phyloP scores from a whole-genome alignment of 257 asterid genomes.

The Jacaranda mimosifolia region DNA sequence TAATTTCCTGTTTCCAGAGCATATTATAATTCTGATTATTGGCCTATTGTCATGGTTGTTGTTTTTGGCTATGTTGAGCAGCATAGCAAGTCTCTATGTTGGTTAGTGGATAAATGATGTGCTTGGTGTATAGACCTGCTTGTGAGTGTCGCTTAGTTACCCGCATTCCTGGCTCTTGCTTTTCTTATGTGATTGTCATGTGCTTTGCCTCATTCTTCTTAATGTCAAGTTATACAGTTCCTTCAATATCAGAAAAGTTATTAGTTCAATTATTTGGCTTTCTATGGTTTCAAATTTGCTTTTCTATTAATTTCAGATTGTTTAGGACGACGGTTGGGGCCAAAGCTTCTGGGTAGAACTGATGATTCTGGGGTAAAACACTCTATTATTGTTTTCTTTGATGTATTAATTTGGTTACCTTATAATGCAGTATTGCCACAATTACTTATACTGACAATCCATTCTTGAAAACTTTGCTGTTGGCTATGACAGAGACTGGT shows the following conservation, averaged over 20 bases:
- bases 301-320: constrained; percentile 70
- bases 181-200: constrained; percentile 12
- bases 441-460: constrained; percentile 19
- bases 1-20: background rate
- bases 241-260: background rate
- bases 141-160: background rate
- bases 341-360: constrained; percentile 82
- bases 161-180: constrained; percentile 21
- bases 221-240: constrained; percentile 23
- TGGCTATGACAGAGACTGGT: constrained; percentile 71
- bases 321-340: constrained; percentile 94
- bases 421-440: constrained; percentile 5
- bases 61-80: background rate
- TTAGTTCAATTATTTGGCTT: background rate
- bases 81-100: background rate
- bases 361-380: constrained; percentile 87
- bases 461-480: constrained; percentile 11
- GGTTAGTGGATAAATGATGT: background rate
- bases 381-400: constrained; percentile 2
- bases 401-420: constrained; percentile 21
- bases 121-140: constrained; percentile 12
- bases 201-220: constrained; percentile 11
- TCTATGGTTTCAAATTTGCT: constrained; percentile 29
- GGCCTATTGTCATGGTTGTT: background rate
- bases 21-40: background rate